Percentiles rank a stretch among this genome's conserved stretches.
Conservation (phyloP, 306 rosid species). For the Vicia villosa region DNA sequence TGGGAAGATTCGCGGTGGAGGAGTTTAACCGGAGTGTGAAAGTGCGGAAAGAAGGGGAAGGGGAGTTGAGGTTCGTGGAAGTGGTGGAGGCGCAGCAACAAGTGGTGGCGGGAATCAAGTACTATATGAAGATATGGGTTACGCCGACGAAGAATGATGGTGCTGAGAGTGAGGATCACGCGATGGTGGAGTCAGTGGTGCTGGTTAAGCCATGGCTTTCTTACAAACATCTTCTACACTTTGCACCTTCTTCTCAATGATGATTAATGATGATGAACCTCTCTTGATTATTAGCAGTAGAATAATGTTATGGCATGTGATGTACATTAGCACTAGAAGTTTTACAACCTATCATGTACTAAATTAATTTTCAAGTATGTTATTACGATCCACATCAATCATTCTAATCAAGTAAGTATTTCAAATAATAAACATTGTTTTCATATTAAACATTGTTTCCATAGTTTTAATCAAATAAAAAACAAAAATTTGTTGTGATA, state of each 20-base stretch:
- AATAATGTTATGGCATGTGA: too few species aligned
- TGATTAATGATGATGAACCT: neutral
- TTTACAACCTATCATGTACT: neutral
- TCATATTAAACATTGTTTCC: too few species aligned
- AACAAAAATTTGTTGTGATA: too few species aligned
- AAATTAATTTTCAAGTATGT: neutral
- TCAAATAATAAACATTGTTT: too few species aligned
- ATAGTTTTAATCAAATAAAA: too few species aligned
- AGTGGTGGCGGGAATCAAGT: constrained; percentile 73
- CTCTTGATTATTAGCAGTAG: neutral
- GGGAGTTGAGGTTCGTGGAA: constrained; percentile 47
- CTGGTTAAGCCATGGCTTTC: constrained; percentile 62
- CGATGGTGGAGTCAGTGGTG: constrained; percentile 58
- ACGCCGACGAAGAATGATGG: constrained; percentile 27
- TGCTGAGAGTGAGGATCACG: neutral
- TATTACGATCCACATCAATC: neutral
- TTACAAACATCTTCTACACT: constrained; percentile 53
- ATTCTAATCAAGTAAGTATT: too few species aligned
- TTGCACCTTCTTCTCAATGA: constrained; percentile 47
- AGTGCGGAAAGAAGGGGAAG: constrained; percentile 30
- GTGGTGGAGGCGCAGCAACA: constrained; percentile 78
- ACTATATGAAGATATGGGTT: constrained; percentile 52
- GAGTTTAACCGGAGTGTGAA: constrained; percentile 52
- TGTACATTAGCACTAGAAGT: neutral
- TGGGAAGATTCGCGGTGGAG: constrained; percentile 73